Evolutionary conservation across 306 rosid genomes (phyloP).

Genomic region (Arachis hypogaea): DNA sequence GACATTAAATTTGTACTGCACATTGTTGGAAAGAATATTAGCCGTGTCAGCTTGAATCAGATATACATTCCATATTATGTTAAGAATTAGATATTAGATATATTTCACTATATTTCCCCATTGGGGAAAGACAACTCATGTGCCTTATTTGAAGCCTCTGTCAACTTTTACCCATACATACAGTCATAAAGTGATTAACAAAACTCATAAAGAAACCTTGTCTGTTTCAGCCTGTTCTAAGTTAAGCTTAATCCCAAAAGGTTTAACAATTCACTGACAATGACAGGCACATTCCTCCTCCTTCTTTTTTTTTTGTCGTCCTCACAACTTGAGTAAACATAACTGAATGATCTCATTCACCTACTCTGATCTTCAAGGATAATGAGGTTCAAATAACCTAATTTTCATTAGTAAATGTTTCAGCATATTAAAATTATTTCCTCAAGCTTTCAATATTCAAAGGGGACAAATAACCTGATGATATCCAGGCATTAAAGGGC

Average conservation of each 20-base stretch:
- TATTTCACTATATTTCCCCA: conserved; percentile 19
- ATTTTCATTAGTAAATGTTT: not conserved
- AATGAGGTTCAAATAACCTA: conserved; percentile 2
- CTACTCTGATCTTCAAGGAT: conserved; percentile 11
- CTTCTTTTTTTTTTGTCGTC: not conserved
- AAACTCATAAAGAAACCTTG: conserved; percentile 15
- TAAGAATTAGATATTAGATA: not conserved
- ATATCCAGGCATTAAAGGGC: conserved; percentile 75
- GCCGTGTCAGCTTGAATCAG: conserved; percentile 37
- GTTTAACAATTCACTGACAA: not conserved
- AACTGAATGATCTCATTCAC: conserved; percentile 6
- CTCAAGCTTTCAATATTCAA: conserved; percentile 28
- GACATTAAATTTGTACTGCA: conserved; percentile 80
- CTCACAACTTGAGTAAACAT: conserved; percentile 6
- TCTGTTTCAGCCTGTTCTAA: conserved; percentile 26
- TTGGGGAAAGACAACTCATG: not conserved
- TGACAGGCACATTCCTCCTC: conserved; percentile 15
- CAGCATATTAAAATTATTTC: conserved; percentile 31
- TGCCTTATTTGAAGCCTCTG: conserved; percentile 9
- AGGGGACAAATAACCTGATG: conserved; percentile 67
- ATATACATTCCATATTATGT: conserved; percentile 16
- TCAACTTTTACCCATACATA: conserved; percentile 28
- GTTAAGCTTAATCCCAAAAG: conserved; percentile 11
- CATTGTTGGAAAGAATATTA: conserved; percentile 40
- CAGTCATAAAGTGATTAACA: conserved; percentile 7